Base-by-base conservation (phyloP, 2,329 filamentous ascomycete genomes). In the Pseudogymnoascus sp. region DNA sequence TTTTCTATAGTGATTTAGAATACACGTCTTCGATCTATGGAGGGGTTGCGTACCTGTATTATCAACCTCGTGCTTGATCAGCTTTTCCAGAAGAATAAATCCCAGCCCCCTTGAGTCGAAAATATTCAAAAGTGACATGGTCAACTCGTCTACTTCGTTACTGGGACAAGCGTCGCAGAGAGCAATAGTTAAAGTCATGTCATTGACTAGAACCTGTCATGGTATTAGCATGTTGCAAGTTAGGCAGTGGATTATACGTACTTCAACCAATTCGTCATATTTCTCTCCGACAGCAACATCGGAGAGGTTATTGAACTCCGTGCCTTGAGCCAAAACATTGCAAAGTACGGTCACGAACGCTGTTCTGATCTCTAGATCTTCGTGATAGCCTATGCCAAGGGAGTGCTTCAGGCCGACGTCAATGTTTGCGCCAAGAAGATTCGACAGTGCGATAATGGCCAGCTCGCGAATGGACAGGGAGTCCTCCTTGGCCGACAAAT, bases 341-440 rank as follows among this genome's bases (percentile, higher is more conserved):
- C 83, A 86, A 5, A 88, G 75, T 13, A 88, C 85, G 64, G 83
- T 85, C 62, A 88, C 80, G 67, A 88, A 88, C 1, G 85, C 85
- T 4, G 83, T 86, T 58, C 85, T 78, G 61, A 88, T 86, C 65
- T 87, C 83, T 30, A 85, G 75, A 65, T 86, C 86, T 65, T 86
- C 83, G 66, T 88, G 83, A 67, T 88, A 88, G 10, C 85, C 85
- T 61, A 88, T 86, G 62, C 82, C 84, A 12, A 88, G 72, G 2
- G 84, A 87, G 68, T 87, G 83, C 67, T 88, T 88, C 55, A 88
- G 72, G 2, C 85, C 85, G 35, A 88, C 84, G 65, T 88, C 85
- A 30, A 88, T 86, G 64, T 88, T 88, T 2, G 85, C 84, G 66
- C 84, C 87, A 6, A 88, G 73, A 1, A 88, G 76, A 64, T 88